Percentiles rank a stretch among this genome's conserved stretches.
Conservation (phyloP, 192 early-diverging fungal genomes). For the Fimicolochytrium jonesii region DNA sequence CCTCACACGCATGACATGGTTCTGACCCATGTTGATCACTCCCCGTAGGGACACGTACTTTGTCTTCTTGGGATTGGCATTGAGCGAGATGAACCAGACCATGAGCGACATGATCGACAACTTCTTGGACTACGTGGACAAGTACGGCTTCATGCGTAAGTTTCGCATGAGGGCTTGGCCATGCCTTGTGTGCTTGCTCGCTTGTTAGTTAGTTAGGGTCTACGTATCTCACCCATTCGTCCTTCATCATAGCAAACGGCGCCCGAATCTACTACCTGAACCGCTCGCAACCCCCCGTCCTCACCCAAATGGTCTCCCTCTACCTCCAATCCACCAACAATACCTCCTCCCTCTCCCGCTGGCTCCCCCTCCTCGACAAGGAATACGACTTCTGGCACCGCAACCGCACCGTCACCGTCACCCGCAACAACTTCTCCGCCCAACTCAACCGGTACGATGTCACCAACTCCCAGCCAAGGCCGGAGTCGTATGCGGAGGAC, state of each 20-base stretch:
- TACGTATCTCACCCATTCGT: background rate
- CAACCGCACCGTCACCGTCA: constrained; percentile 46
- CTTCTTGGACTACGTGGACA: constrained; percentile 54
- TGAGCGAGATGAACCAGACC: constrained; percentile 47
- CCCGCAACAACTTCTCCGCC: constrained; percentile 17
- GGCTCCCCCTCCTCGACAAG: constrained; percentile 50
- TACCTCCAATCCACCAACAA: constrained; percentile 55
- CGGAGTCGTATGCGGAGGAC: constrained; percentile 64
- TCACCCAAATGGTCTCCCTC: constrained; percentile 63
- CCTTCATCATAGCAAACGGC: constrained; percentile 61
- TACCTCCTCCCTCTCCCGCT: constrained; percentile 33
- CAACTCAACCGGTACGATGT: constrained; percentile 55
- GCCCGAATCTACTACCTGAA: constrained; percentile 71
- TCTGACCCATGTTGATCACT: too few relatives aligned
- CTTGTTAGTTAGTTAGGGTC: too few relatives aligned
- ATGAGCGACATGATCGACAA: constrained; percentile 54
- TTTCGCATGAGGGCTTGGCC: constrained; percentile 2
- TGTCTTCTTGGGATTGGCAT: constrained; percentile 59
- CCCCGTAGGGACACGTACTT: constrained; percentile 57
- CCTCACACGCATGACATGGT: too few relatives aligned
- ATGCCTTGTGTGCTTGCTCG: too few relatives aligned
- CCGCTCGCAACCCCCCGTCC: constrained; percentile 70
- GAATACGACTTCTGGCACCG: constrained; percentile 64
- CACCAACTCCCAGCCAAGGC: constrained; percentile 52
- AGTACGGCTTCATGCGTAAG: constrained; percentile 66